These are phyloP conservation scores for Aegilops speltoides DNA, from an alignment of 176 grass and related monocot genomes.

Conservation along the genomic window DNA sequence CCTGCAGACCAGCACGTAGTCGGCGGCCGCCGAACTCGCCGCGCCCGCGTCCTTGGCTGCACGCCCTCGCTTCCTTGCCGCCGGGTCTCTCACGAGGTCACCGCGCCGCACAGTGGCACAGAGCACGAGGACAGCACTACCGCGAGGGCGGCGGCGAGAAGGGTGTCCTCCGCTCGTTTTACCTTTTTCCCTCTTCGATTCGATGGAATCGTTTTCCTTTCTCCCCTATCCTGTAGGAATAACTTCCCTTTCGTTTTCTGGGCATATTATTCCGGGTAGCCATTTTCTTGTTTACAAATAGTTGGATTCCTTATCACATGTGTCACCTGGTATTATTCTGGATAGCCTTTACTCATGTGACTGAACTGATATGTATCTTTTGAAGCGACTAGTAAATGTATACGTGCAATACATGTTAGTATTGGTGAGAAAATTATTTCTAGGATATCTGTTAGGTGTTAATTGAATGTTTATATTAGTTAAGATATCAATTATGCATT, in stretches of 20 bases:
- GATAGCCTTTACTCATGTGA: no score
- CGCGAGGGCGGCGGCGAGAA: neutral
- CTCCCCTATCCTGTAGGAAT: neutral
- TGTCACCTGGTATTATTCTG: no score
- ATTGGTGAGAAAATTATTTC: no score
- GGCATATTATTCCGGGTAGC: no score
- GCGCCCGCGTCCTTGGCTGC: neutral
- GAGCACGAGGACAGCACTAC: neutral
- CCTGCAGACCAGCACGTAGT: neutral
- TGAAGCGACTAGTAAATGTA: no score
- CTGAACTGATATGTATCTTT: no score
- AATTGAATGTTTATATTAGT: no score
- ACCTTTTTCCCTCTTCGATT: neutral
- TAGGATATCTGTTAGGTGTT: no score
- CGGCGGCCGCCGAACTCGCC: neutral
- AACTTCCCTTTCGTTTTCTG: neutral
- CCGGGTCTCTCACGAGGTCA: neutral
- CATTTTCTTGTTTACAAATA: no score
- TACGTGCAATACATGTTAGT: no score
- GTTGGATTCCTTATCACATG: no score
- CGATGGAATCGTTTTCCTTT: neutral
- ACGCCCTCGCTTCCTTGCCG: neutral
- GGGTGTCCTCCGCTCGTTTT: conserved; percentile 4
- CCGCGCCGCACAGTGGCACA: neutral
- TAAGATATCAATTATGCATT: no score